These are phyloP conservation scores for Fusarium burgessii DNA, from an alignment of 2,329 filamentous ascomycete species.

Conservation along the genomic window DNA sequence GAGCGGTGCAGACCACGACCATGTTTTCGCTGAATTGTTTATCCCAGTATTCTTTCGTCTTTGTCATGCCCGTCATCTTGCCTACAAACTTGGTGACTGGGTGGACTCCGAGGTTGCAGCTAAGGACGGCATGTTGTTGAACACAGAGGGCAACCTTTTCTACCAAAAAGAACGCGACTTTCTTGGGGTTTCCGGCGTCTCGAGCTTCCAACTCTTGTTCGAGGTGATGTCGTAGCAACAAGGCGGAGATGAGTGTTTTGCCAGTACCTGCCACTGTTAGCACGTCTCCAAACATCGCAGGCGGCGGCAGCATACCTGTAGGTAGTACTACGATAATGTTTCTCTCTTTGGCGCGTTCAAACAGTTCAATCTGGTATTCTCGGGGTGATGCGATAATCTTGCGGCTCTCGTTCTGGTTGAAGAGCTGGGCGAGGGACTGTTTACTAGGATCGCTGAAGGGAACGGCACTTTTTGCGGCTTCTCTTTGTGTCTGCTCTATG, in stretches of 20 bases:
- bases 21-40: slow-evolving; percentile 72
- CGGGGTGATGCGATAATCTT: slow-evolving; percentile 81
- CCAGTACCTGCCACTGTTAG: slow-evolving; percentile 74
- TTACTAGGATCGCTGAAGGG: slow-evolving; percentile 45
- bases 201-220: slow-evolving; percentile 81
- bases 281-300: too few species aligned
- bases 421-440: slow-evolving; percentile 50
- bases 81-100: slow-evolving; percentile 81
- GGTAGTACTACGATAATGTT: slow-evolving; percentile 95
- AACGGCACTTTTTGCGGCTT: slow-evolving; percentile 50
- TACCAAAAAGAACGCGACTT: slow-evolving; percentile 88
- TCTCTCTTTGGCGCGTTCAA: slow-evolving; percentile 83
- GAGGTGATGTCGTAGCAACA: slow-evolving; percentile 82
- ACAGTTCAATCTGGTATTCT: slow-evolving; percentile 93
- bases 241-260: slow-evolving; percentile 94
- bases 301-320: slow-evolving; percentile 68
- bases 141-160: slow-evolving; percentile 91
- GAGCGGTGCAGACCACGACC: slow-evolving; percentile 92
- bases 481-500: slow-evolving; percentile 52
- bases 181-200: slow-evolving; percentile 66
- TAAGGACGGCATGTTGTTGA: slow-evolving; percentile 87
- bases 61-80: slow-evolving; percentile 64
- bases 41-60: slow-evolving; percentile 62
- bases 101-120: slow-evolving; percentile 79
- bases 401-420: slow-evolving; percentile 54